Evolutionary conservation across 1,284 basidiomycete species (phyloP).

Genomic region (Tilletiopsis washingtonensis): DNA sequence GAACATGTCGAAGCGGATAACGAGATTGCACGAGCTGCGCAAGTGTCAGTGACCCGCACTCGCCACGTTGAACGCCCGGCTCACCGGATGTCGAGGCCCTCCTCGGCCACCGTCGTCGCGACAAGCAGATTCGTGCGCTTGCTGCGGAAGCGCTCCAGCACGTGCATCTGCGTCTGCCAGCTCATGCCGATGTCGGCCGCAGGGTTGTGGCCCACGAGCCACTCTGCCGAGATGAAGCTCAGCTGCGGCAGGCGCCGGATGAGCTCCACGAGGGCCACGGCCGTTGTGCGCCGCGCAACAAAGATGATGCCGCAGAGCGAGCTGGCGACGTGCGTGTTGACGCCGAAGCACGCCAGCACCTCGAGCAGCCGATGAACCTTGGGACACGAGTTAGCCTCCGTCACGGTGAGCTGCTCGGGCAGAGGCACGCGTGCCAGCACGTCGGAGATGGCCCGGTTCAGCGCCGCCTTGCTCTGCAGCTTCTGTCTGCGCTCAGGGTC

Average conservation of each 20-base stretch:
- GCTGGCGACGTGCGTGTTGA: neutral
- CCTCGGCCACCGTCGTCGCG: constrained; percentile 32
- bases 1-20: constrained; percentile 34
- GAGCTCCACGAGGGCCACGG: constrained; percentile 22
- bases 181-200: constrained; percentile 11
- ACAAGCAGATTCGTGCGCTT: constrained; percentile 28
- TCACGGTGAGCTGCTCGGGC: constrained; percentile 7
- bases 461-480: constrained; percentile 10
- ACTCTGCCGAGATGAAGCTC: constrained; percentile 20
- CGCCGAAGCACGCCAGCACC: constrained; percentile 17
- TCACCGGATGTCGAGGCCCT: constrained; percentile 33
- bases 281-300: constrained; percentile 25
- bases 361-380: constrained; percentile 25
- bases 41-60: too few relatives aligned
- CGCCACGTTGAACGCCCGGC: too few relatives aligned
- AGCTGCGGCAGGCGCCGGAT: constrained; percentile 17
- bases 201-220: constrained; percentile 20
- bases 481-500: too few relatives aligned
- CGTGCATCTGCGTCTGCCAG: constrained; percentile 24
- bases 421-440: constrained; percentile 10
- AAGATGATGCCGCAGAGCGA: constrained; percentile 34
- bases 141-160: constrained; percentile 21
- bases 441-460: constrained; percentile 13
- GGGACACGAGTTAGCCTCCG: constrained; percentile 10
- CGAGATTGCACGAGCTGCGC: constrained; percentile 27